Base-by-base conservation (phyloP, 208 protist species). In the Zelonia costaricensis region DNA sequence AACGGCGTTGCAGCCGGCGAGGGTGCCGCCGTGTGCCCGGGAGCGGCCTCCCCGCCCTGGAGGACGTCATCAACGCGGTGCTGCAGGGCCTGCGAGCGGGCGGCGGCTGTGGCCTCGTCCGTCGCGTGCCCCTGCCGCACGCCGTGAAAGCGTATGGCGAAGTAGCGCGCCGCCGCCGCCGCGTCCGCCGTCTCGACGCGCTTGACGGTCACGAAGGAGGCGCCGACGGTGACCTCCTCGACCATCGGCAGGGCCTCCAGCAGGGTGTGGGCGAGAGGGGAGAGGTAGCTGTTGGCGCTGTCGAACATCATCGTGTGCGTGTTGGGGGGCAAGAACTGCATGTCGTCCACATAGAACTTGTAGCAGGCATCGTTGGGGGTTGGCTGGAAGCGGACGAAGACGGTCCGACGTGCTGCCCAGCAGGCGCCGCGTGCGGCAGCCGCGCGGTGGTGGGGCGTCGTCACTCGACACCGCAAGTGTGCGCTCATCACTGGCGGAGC, bases 311-410 rank as follows among this genome's bases (percentile, higher is more conserved):
- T 78, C 15, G 86, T 92, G 48, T 69, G 62, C 16, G 53, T 48
- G 61, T 40, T 43, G 9, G 67, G 47, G 3, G 84, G 84, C 0
- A 95, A 71, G 61, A 95, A 92, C 13, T 28, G 38, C 42, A 64
- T 62, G 15, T 57, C 73, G 38, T 93, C 78, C 2, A 95, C 78
- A 53, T 80, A 89, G 45, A 95, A 95, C 60, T 91, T 91, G 71
- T 91, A 92, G 58, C 86, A 95, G 22, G 72, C 70, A 20, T 88
- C 80, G 62, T 95, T 95, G 3, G 90, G 90, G 3, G 90, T 95
- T 3, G 75, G 68, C 31, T 85, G 76, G 61, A 95, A 95, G 52
- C 78, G 83, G 15, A 95, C 86, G 52, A 95, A 81, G 43, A 85
- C 86, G 13, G 40, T 47, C 22, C 69, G 69, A 0, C 28, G 39